Evolutionary conservation across 768 basidiomycete species (phyloP), one percentile per base, ranked within the genome.

Genomic region (Postia placenta): DNA sequence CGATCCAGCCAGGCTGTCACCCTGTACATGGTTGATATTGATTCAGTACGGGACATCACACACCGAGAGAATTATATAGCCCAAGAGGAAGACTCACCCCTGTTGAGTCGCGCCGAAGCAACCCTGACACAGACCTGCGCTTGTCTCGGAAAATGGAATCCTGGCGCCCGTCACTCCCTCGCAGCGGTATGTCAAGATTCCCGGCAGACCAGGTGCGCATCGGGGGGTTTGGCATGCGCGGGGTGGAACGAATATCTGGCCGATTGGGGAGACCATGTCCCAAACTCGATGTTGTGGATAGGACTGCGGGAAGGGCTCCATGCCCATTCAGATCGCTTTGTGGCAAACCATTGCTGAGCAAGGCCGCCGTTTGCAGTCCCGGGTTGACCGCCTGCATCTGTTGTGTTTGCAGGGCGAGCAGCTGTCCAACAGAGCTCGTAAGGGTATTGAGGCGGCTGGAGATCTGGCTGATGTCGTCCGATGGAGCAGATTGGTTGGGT

Each of bases 151-250:
- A 63, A 27, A 71, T 56, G 49, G 71, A 68, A 45, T 70, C 71
- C 39, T 63, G 66, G 22, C 75, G 69, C 25, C 66, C 69, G 27
- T 64, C 75, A 41, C 78, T 66, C 42, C 76, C 65, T 36, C 87
- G 77, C 56, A 83, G 62, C 7, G 86, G 83, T 48, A 91, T 67
- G 57, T 92, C 89, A 14, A 91, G 69, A 38, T 76, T 85, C 28
- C 89, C 88, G 33, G 85, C 80, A 48, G 90, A 90, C 89, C 89
- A 92, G 19, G 87, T 89, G 37, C 90, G 79, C 68, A 83, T 76
- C 5, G 86, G 86, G 24, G 81, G 74, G 52, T 81, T 85, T 26
- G 86, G 79, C 15, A 78, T 71, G 47, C 89, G 82, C 25, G 77
- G 68, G 37, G 72, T 66, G 28, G 78, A 64, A 45, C 87, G 73